phyloP scores from a whole-genome alignment of 306 rosid genomes.

The Luffa aegyptiaca region DNA sequence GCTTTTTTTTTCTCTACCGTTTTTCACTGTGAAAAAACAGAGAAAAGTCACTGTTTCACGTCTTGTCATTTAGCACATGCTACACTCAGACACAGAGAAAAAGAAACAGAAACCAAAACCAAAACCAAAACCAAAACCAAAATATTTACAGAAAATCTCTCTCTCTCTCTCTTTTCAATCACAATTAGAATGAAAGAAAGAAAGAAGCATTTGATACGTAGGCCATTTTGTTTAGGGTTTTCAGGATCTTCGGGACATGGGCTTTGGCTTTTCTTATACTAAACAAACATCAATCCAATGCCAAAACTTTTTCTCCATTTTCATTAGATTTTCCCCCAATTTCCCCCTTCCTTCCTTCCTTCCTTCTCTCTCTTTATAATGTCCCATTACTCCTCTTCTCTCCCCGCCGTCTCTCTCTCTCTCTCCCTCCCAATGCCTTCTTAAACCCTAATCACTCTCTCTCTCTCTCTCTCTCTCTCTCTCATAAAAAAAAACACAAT shows the following conservation, averaged over 20 bases:
- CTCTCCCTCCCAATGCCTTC: conserved; percentile 17
- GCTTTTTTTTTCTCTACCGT: conserved; percentile 19
- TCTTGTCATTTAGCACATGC: conserved; percentile 65
- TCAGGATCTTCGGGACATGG: conserved; percentile 49
- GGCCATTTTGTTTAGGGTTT: conserved; percentile 38
- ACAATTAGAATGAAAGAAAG: no score
- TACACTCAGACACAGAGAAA: background rate
- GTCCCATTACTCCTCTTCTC: conserved; percentile 26
- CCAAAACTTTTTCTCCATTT: conserved; percentile 8
- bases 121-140: no score
- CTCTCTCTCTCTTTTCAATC: conserved; percentile 18
- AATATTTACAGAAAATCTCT: background rate
- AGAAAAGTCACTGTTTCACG: conserved; percentile 53
- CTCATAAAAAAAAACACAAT: conserved; percentile 14
- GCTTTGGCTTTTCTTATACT: conserved; percentile 13
- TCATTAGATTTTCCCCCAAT: background rate
- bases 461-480: background rate
- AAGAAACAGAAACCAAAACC: no score
- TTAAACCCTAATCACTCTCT: conserved; percentile 10
- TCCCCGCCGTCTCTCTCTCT: conserved; percentile 48
- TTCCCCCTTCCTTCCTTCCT: background rate
- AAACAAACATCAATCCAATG: conserved; percentile 9
- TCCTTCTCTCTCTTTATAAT: background rate
- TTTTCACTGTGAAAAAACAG: conserved; percentile 38
- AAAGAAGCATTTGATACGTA: conserved; percentile 9